Evolutionary conservation across 345 rosid species (phyloP).

Genomic region (Moricandia moricandioides): DNA sequence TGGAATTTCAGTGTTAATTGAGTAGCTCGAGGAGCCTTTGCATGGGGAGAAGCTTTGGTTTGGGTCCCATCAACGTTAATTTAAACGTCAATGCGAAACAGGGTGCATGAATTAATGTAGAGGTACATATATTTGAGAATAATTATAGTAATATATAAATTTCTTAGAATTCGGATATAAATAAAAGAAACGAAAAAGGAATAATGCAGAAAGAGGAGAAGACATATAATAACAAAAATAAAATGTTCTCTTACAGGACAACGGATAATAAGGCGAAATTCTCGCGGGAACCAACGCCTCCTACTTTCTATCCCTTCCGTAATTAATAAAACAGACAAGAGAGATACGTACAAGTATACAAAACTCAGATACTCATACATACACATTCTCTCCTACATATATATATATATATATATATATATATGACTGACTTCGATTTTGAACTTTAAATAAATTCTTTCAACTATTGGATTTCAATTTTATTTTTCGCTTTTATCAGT

Average conservation of each 20-base stretch:
- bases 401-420: neutral
- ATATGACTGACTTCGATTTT: too few relatives aligned
- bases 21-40: slow-evolving; percentile 40
- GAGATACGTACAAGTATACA: slow-evolving; percentile 9
- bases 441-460: too few relatives aligned
- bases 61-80: slow-evolving; percentile 32
- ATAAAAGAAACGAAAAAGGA: slow-evolving; percentile 29
- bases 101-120: neutral
- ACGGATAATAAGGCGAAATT: slow-evolving; percentile 44
- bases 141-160: neutral
- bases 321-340: slow-evolving; percentile 19
- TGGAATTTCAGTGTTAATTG: slow-evolving; percentile 32
- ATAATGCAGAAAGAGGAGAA: slow-evolving; percentile 63
- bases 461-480: too few relatives aligned
- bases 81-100: slow-evolving; percentile 23
- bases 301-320: slow-evolving; percentile 10
- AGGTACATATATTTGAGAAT: neutral
- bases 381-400: neutral
- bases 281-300: slow-evolving; percentile 45
- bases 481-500: too few relatives aligned
- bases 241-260: slow-evolving; percentile 14
- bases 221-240: slow-evolving; percentile 43
- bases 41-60: slow-evolving; percentile 26
- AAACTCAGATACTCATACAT: neutral
- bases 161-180: neutral